Evolutionary conservation across 2,329 filamentous ascomycete species (phyloP).

Genomic region (Elsinoe batatas): DNA sequence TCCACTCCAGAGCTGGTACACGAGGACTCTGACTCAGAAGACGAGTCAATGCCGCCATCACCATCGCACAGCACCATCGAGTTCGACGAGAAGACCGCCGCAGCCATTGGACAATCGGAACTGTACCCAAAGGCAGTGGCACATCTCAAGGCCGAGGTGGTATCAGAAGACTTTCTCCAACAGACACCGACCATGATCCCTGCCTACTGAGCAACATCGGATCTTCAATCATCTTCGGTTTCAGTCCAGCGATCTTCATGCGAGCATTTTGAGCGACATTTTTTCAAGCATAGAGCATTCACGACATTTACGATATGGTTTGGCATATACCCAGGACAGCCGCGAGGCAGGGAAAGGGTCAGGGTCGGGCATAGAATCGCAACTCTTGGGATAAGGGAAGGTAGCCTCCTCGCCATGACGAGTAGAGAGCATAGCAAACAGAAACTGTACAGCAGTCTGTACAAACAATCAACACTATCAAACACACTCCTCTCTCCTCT

Average conservation of each 20-base stretch:
- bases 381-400: neutral
- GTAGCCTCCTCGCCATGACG: constrained; percentile 7
- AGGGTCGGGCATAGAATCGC: constrained; percentile 6
- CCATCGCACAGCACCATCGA: constrained; percentile 36
- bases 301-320: constrained; percentile 3
- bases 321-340: constrained; percentile 7
- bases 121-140: constrained; percentile 4
- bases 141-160: constrained; percentile 2
- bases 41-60: constrained; percentile 39
- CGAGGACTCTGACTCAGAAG: constrained; percentile 34
- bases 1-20: constrained; percentile 40
- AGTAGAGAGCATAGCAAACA: neutral
- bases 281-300: neutral
- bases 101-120: constrained; percentile 27
- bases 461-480: constrained; percentile 10
- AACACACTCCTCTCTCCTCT: neutral
- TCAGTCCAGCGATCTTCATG: constrained; percentile 7
- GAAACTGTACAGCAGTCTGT: constrained; percentile 5
- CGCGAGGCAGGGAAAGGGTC: neutral
- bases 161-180: constrained; percentile 5
- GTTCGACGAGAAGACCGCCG: constrained; percentile 34
- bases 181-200: constrained; percentile 7
- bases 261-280: constrained; percentile 9
- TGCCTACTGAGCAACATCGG: constrained; percentile 5
- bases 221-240: neutral